These are phyloP conservation scores for Fusarium illudens DNA, from an alignment of 2,329 filamentous ascomycete genomes.

Conservation along the genomic window DNA sequence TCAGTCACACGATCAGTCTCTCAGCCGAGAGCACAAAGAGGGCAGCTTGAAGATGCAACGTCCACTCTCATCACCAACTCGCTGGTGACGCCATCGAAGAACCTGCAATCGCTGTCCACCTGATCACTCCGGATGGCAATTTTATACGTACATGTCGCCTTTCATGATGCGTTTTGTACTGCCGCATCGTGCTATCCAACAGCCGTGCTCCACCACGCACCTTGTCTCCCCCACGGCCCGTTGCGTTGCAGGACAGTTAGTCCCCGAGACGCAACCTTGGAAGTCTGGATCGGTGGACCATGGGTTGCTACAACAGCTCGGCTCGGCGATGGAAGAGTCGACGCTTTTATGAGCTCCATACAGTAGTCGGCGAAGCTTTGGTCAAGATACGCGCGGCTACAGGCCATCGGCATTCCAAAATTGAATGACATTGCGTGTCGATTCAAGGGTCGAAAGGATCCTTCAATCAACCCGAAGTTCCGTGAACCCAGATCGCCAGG, in stretches of 20 bases:
- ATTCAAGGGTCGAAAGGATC: neutral
- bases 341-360: neutral
- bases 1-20: neutral
- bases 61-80: neutral
- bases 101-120: neutral
- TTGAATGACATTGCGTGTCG: neutral
- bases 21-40: neutral
- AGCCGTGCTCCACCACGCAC: conserved; percentile 1
- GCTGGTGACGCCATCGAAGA: conserved; percentile 5
- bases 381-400: neutral
- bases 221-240: conserved; percentile 2
- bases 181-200: neutral
- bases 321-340: neutral
- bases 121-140: neutral
- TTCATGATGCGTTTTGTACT: neutral
- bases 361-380: neutral
- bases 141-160: neutral
- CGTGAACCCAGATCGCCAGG: conserved; percentile 10
- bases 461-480: neutral
- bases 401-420: neutral
- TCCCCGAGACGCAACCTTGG: neutral
- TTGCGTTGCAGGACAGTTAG: neutral
- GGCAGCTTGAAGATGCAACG: neutral
- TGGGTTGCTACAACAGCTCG: neutral
- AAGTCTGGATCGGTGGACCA: neutral